These are phyloP conservation scores for Nepenthes gracilis DNA, from an alignment of 148 eudicot genomes.

Conservation along the genomic window DNA sequence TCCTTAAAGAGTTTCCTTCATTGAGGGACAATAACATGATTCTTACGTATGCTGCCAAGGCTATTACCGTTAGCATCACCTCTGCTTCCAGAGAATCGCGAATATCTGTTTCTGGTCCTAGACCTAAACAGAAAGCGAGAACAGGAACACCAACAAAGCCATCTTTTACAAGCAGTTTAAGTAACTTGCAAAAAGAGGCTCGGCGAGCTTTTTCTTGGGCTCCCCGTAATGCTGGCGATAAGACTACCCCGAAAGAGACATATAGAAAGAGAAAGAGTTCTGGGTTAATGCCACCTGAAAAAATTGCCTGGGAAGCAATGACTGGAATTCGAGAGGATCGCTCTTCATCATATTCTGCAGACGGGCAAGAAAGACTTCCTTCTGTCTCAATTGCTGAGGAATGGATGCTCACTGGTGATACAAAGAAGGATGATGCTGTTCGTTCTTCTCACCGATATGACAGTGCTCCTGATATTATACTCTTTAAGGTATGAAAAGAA, in stretches of 20 bases:
- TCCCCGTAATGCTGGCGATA: conserved; percentile 69
- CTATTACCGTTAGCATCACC: conserved; percentile 66
- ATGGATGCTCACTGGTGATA: conserved; percentile 98
- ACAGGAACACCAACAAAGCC: conserved; percentile 53
- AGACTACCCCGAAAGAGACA: conserved; percentile 61
- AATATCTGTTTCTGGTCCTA: conserved; percentile 56
- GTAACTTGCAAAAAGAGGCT: conserved; percentile 90
- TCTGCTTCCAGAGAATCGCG: conserved; percentile 82
- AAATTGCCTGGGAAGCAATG: conserved; percentile 93
- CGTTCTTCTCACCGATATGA: conserved; percentile 92
- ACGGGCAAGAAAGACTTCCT: conserved; percentile 87
- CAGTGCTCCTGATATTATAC: conserved; percentile 90
- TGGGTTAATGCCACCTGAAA: conserved; percentile 64
- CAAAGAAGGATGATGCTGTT: conserved; percentile 63
- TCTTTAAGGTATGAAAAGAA: conserved; percentile 58
- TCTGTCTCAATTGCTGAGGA: conserved; percentile 76
- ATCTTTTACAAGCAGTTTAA: conserved; percentile 71
- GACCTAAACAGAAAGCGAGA: conserved; percentile 58
- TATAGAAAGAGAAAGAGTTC: conserved; percentile 88
- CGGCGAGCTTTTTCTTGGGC: conserved; percentile 95
- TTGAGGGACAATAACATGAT: conserved; percentile 55
- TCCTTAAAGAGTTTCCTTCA: conserved; percentile 81
- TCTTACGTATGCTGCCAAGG: conserved; percentile 81
- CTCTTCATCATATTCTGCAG: conserved; percentile 42
- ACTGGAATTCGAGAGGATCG: conserved; percentile 88